Evolutionary conservation across 2,329 filamentous ascomycete species (phyloP).

Genomic region (Ceratocystis colombiana): DNA sequence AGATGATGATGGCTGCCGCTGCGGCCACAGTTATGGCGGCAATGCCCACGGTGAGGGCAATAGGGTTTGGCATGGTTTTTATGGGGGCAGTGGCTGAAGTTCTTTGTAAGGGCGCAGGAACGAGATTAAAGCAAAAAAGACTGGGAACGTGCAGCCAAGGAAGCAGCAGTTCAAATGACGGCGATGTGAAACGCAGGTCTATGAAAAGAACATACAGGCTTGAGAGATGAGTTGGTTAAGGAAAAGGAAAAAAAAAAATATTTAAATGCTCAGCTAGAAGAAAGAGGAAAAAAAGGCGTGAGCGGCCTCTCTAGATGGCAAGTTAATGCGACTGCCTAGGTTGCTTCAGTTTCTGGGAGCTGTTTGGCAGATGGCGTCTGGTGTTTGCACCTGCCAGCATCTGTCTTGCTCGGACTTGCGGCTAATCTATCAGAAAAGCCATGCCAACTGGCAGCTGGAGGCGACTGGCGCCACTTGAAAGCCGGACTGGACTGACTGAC

Average conservation of each 20-base stretch:
- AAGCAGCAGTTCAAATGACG: not conserved
- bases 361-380: not conserved
- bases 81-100: not conserved
- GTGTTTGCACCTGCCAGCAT: not conserved
- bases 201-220: slow-evolving; percentile 15
- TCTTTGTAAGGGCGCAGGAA: too few relatives aligned
- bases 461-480: not conserved
- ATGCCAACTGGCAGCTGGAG: not conserved
- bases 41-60: slow-evolving; percentile 47
- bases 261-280: not conserved
- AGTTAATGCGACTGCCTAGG: slow-evolving; percentile 1
- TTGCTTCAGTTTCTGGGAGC: not conserved
- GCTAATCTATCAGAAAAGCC: not conserved
- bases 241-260: not conserved
- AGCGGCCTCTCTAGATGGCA: not conserved
- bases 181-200: slow-evolving; percentile 2
- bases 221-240: not conserved
- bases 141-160: not conserved
- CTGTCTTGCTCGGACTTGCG: not conserved
- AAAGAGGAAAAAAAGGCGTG: not conserved
- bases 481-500: too few relatives aligned
- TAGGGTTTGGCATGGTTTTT: slow-evolving; percentile 38
- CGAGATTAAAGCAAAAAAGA: not conserved
- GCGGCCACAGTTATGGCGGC: slow-evolving; percentile 49
- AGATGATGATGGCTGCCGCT: slow-evolving; percentile 49